Base-by-base conservation (phyloP, 108 stramenopile genomes). In the Skeletonema menzelii region DNA sequence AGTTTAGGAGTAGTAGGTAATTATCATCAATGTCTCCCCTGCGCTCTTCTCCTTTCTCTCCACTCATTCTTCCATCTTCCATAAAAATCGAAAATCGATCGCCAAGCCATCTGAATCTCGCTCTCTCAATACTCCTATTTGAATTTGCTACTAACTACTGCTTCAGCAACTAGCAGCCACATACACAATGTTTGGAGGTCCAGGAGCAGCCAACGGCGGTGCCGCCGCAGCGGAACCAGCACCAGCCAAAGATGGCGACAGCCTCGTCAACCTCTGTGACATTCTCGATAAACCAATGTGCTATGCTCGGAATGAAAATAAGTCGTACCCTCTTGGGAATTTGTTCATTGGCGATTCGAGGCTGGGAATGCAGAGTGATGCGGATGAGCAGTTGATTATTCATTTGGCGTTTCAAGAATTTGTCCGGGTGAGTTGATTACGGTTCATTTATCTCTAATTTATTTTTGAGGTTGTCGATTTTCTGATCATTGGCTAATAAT, bases 311-410 rank as follows among this genome's bases (percentile, higher is more conserved):
- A 94, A 94, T 67, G 91, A 89, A 70, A 85, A 76, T 53, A 37
- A 83, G 11, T 65, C 82, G 0, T 94, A 82, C 71, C 91, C 93
- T n/a, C 82, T 86, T 86, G 77, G 81, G 22, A 95, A 95, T 73
- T 76, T 95, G n/a, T 88, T 92, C 82, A 91, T 92, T 63, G 94
- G 94, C 0, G 94, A 95, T 69, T 83, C 87, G 10, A 76, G 89
- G 10, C 71, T 95, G 63, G 91, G 87, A n/a, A 87, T 87, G 72
- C 87, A 88, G 59, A 90, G 87, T 80, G 94, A 95, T 72, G 88
- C 94, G 24, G 94, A 95, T 72, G 94, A 95, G 73, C 94, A 95
- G 72, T 42, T 92, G 38, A 92, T 95, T 64, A 47, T 95, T 46
- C 94, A 95, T 72, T 65, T 95, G 57, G 79, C 84, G 35, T 95